A percentile compares a stretch with the other conserved stretches of the same genome.
Evolutionary conservation across 2,329 filamentous ascomycete species (phyloP).

Genomic region (Byssochlamys sp.): DNA sequence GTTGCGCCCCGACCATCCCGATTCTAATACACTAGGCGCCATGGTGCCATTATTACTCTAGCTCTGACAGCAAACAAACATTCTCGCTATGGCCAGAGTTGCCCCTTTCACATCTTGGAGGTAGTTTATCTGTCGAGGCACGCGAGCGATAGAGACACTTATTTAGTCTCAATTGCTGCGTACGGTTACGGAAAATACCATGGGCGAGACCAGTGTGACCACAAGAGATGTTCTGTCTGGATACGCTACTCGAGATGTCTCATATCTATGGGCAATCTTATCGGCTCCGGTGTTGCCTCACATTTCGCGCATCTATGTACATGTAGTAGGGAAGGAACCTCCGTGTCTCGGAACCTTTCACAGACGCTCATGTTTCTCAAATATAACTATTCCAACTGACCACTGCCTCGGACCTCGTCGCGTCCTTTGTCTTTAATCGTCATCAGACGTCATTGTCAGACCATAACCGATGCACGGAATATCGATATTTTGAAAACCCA

Average conservation of each 20-base stretch:
- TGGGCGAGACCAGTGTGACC: neutral
- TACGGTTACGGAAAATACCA: neutral
- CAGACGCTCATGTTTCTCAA: neutral
- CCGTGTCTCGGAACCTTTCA: neutral
- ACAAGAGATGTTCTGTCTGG: neutral
- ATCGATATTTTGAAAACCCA: neutral
- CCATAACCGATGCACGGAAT: neutral
- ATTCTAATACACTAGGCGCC: neutral
- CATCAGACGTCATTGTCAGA: neutral
- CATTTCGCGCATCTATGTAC: neutral
- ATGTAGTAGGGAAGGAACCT: neutral
- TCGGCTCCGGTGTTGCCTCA: neutral
- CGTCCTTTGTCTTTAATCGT: neutral
- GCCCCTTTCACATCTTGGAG: neutral
- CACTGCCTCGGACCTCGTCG: neutral
- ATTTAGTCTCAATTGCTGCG: neutral
- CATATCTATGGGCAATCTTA: no score
- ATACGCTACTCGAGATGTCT: neutral
- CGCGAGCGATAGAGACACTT: neutral
- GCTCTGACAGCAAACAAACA: slow-evolving; percentile 1
- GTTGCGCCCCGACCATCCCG: neutral
- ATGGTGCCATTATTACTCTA: neutral
- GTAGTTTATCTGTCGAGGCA: neutral
- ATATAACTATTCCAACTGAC: neutral
- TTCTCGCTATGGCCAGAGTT: neutral